Base-by-base conservation (phyloP, 192 early-diverging fungal genomes). In the Funneliformis geosporum region DNA sequence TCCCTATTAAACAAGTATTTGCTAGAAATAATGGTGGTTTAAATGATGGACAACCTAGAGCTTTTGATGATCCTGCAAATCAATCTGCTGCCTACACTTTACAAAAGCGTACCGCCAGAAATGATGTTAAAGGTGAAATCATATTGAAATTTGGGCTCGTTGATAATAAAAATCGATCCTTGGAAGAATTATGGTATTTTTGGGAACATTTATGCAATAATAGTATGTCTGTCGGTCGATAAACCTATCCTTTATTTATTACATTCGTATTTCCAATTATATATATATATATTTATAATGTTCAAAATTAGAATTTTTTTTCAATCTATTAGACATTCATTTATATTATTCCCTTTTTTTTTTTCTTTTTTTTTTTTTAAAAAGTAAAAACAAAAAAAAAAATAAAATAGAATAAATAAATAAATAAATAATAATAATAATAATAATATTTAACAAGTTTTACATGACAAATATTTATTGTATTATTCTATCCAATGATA, bases 1-100 rank as follows among this genome's bases (percentile, higher is more conserved):
- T 95, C 11, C 88, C 93, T 1, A 84, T 95, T 42, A 79, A 60
- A 43, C 77, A 60, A 68, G n/a, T 94, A 38, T 85, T 90, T 80
- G 79, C 60, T 23, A 68, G 77, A 50, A 79, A 79, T 59, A 70
- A 59, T 60, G 77, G 77, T 27, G 77, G 77, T 28, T n/a, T 68
- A 40, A 79, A 79, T 39, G 82, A 86, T 60, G 81, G 83, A 16
- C 42, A 68, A n/a, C 83, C 85, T 0, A 85, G 84, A 71, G 75
- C 83, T 66, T 87, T 83, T 77, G 88, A 91, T 55, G 89, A 91
- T 76, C 87, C 88, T 38, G 79, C 78, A 11, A 92, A 91, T 73
- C 79, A 88, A 40, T 67, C 77, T 23, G 66, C 77, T 42, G 77
- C 77, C 40, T 79, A 59, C 27, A 68, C 77, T 39, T 70, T 79